Evolutionary conservation across 768 basidiomycete species (phyloP).

Genomic region (Termitomyces sp.): DNA sequence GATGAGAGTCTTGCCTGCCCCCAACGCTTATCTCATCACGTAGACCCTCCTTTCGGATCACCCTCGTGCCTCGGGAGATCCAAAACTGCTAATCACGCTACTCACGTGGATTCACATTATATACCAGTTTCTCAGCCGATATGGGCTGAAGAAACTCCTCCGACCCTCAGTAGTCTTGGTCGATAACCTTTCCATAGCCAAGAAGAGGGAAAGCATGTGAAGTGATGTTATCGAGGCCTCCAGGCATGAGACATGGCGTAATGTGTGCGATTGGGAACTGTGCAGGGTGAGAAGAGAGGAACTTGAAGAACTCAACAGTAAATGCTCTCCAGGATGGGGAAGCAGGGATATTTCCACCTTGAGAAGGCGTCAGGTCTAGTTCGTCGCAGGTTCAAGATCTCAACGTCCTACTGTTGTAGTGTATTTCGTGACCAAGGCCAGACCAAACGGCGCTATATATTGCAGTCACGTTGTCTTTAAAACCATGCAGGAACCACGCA

Average conservation of each 20-base stretch:
- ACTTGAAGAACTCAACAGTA: constrained; percentile 28
- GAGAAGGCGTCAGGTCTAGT: not conserved
- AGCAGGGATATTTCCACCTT: constrained; percentile 22
- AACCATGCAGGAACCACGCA: constrained; percentile 22
- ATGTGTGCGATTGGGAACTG: constrained; percentile 23
- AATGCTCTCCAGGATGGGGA: constrained; percentile 23
- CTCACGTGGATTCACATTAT: constrained; percentile 8
- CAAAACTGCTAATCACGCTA: no score
- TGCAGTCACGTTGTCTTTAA: constrained; percentile 23
- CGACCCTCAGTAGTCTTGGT: constrained; percentile 10
- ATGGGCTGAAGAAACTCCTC: constrained; percentile 24
- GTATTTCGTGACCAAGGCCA: constrained; percentile 29
- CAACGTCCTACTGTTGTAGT: constrained; percentile 22
- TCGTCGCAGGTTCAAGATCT: not conserved
- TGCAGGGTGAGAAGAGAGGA: constrained; percentile 18
- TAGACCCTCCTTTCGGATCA: no score
- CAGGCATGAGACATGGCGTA: constrained; percentile 30
- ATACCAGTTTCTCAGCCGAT: constrained; percentile 30
- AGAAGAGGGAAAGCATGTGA: constrained; percentile 26
- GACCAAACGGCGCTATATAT: constrained; percentile 30
- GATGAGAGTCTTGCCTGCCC: no score
- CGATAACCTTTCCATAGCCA: constrained; percentile 25
- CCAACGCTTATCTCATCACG: no score
- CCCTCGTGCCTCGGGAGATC: no score
- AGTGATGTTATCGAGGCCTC: constrained; percentile 23